Evolutionary conservation across 192 early-diverging fungal species (phyloP).

Genomic region (Backusella westeae): DNA sequence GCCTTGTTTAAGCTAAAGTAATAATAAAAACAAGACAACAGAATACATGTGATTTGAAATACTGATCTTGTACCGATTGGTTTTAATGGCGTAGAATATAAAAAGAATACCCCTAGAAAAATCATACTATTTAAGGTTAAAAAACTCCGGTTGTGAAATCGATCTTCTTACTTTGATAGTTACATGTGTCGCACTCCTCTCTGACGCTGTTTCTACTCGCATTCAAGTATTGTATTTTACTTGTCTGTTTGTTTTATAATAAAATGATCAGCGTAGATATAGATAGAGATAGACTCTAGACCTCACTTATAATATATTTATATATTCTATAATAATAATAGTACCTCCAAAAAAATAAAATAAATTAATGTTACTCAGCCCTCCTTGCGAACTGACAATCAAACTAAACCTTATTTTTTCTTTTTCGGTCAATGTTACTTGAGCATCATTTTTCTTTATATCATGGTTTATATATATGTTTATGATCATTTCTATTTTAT

Average conservation of each 20-base stretch:
- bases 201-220: background rate
- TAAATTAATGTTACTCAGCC: background rate
- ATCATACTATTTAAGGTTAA: background rate
- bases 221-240: background rate
- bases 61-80: background rate
- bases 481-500: background rate
- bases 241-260: background rate
- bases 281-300: background rate
- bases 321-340: background rate
- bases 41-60: background rate
- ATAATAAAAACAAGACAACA: background rate
- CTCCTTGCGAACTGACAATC: background rate
- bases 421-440: background rate
- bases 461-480: background rate
- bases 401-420: background rate
- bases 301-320: background rate
- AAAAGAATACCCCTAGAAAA: background rate
- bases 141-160: slow-evolving; percentile 1
- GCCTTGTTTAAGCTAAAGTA: background rate
- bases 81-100: background rate
- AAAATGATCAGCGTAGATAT: background rate
- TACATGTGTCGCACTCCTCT: background rate
- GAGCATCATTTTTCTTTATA: background rate
- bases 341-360: background rate
- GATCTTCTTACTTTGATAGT: background rate